Evolutionary conservation across 345 rosid species (phyloP), one percentile per base, ranked within the genome.

Genomic region (Citrus cavaleriei): DNA sequence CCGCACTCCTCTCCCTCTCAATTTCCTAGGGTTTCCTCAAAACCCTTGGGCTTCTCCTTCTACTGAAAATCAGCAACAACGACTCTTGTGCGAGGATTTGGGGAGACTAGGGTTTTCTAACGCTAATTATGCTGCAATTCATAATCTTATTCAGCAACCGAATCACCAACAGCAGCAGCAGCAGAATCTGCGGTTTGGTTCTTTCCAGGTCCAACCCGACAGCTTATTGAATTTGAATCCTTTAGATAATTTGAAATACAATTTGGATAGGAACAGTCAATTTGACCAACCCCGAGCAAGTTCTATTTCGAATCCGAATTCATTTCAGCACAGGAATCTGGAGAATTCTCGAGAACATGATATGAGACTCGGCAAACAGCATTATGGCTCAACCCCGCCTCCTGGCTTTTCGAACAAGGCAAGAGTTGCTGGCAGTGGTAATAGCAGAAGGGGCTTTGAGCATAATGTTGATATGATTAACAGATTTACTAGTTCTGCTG

Each of bases 151-250:
- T 8, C 89, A 82, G 35, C 82, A 85, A 75, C 85, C 74, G 78
- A 80, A 78, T 25, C 78, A 63, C 66, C 89, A 77, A 35, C 71
- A 69, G 79, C 85, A 79, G 13, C 81, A 79, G 13, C 81, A 73
- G 25, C 93, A 80, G 16, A 86, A 85, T 76, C 81, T 93, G 61
- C 78, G 79, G 28, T 93, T 93, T 73, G 97, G 98, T 37, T 88
- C 95, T 55, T 84, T 89, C 62, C 87, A 89, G 14, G 57, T 82
- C 51, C 90, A 80, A 27, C 70, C 84, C 19, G 85, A 84, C 24
- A 80, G 87, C 30, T 66, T 84, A 28, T 76, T 66, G 25, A 81
- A 82, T 68, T 86, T 79, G 46, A 84, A 62, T 79, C 77, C 77
- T 22, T 65, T 42, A 40, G 83, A 63, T 34, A 88, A 81, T 81